Conservation (phyloP, 108 stramenopile species). For the Stephanodiscus minutulus region DNA sequence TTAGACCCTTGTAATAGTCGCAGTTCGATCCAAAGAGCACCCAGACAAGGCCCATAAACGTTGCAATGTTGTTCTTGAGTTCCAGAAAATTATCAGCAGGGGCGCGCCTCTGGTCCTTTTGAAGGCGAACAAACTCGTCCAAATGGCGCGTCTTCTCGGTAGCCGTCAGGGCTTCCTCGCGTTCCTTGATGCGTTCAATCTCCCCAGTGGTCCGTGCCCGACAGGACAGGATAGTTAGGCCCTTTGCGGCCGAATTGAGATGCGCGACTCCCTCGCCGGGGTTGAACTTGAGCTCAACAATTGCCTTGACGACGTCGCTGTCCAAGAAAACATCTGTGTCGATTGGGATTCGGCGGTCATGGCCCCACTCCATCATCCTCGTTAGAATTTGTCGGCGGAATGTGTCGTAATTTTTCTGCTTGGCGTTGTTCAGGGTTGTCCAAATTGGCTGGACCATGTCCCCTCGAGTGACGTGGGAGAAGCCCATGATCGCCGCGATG, state of each 20-base stretch:
- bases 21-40: background rate
- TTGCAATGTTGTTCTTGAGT: background rate
- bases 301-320: background rate
- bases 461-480: background rate
- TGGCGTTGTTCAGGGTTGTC: background rate
- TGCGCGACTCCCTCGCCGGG: background rate
- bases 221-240: background rate
- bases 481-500: background rate
- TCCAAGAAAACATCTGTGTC: background rate
- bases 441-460: background rate
- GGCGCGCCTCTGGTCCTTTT: background rate
- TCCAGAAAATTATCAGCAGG: background rate
- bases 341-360: background rate
- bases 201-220: conserved; percentile 2
- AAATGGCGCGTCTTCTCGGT: background rate
- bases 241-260: background rate
- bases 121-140: background rate
- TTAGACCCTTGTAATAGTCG: background rate
- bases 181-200: background rate
- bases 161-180: background rate
- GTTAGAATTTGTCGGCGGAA: background rate
- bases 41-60: background rate
- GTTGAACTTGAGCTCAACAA: background rate
- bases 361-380: background rate
- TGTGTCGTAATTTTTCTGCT: background rate